These are phyloP conservation scores for Allantophomopsis lycopodina DNA, from an alignment of 2,329 filamentous ascomycete genomes.

Conservation along the genomic window DNA sequence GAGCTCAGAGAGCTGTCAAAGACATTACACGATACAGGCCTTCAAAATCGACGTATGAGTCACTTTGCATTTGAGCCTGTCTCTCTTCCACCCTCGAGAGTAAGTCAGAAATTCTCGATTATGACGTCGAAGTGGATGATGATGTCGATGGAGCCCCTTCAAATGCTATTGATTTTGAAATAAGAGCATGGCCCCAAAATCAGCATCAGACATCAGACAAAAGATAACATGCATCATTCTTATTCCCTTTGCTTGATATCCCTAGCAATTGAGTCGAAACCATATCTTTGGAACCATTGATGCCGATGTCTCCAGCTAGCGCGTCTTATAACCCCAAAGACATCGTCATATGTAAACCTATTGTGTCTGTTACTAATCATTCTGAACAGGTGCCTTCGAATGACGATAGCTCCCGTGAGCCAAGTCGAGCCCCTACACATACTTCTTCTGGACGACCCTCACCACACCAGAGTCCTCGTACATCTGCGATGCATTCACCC, in stretches of 20 bases:
- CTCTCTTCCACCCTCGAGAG: constrained; percentile 72
- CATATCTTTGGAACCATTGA: no score
- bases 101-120: constrained; percentile 30
- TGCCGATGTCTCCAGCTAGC: no score
- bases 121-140: no score
- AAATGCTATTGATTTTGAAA: no score
- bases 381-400: constrained; percentile 39
- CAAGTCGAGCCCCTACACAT: constrained; percentile 51
- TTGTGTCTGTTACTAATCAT: constrained; percentile 6
- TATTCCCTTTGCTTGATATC: no score
- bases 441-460: constrained; percentile 52
- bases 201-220: no score
- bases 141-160: no score
- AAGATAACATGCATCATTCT: no score
- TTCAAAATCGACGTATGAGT: constrained; percentile 73
- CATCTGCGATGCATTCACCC: constrained; percentile 69
- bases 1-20: constrained; percentile 38
- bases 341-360: neutral
- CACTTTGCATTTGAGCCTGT: constrained; percentile 85
- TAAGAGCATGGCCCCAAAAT: no score
- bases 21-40: constrained; percentile 56
- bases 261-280: no score
- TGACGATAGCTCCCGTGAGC: constrained; percentile 40
- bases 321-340: neutral
- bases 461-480: constrained; percentile 51